Base-by-base conservation (phyloP, 2,329 filamentous ascomycete species). In the Fusarium mangiferae region DNA sequence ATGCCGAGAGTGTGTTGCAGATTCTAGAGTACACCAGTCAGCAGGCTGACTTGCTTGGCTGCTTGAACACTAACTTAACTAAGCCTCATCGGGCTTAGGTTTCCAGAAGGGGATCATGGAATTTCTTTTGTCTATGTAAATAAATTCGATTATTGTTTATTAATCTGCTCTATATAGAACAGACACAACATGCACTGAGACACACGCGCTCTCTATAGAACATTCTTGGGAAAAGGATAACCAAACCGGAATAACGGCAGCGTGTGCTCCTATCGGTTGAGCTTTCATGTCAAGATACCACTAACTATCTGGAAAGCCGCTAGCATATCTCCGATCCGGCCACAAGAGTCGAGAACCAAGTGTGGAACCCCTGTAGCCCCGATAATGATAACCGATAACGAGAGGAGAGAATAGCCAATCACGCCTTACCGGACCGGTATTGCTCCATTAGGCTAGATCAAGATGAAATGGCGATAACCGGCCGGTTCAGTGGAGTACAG, bases 361-460 rank as follows among this genome's bases (percentile, higher is more conserved):
- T 6, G 58, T 24, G 58, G 38, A 36, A 2, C 18, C 30, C 20
- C 26, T 26, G 26, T 26, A 26, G 26, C 26, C 26, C 33, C 4
- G 58, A 56, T 56, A 45, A 22, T 11, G 38, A 22, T 44, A 17
- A 10, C 38, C 30, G 48, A 62, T 62, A 62, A 18, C 4, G 1
- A 20, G 5, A 15, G 3, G 6, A 20, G 4, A 0, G 2, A 22
- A 1, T 4, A 44, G 48, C 59, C 48, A 62, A 62, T 56, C 24
- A 36, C 22, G 1, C 44, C 24, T 7, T 5, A 44, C 59, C 59
- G 59, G 59, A 13, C 59, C 59, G 38, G 48, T 13, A 20, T 12
- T 62, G 24, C 59, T 35, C 15, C 1, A 56, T 62, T 5, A 30
- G 30, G 59, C 24, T 62, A 62, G 59, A 45, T 62, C 48, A 24